Base-by-base conservation (phyloP, 306 rosid genomes). In the Pueraria montana region DNA sequence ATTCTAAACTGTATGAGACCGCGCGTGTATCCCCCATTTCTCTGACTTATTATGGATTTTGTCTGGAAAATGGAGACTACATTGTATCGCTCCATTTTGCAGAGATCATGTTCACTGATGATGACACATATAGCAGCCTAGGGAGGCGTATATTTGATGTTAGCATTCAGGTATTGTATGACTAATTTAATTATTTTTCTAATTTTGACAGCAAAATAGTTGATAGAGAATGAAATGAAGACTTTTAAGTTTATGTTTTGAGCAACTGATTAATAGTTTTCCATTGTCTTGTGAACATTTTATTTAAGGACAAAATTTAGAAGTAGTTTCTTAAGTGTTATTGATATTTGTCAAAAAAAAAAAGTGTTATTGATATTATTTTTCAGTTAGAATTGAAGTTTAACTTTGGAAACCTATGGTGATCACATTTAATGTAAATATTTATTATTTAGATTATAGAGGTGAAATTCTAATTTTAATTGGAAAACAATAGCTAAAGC, bases 1-100 rank as follows among this genome's bases (percentile, higher is more conserved):
- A 27, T 27, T 27, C 3, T 71, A 48, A 21, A 26, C 73, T 91
- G 46, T 93, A 93, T 78, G 74, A 2, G 76, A 84, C 7, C 10
- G 98, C 98, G 64, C 94, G 98, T 4, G 77, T 88, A 73, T 85
- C 97, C 63, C 89, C 98, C 40, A 80, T 83, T 78, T 90, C 97
- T 43, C 65, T 91, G 70, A 91, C 94, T 63, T 91, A 87, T 78
- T 91, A 87, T 72, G 95, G 90, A 24, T 78, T 75, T 49, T 88
- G 95, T 30, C 87, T 91, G 38, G 38, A 40, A 76, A 89, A 88
- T 79, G 95, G 95, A 43, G 62, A 43, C 64, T 91, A 91, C 80
- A 88, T 78, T 0, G 84, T 89, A 8, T 76, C 36, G 0, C 86
- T 91, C 8, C 90, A 86, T 30, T 91, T 91, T 85, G 95, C 90